Evolutionary conservation across 108 stramenopile species (phyloP), one percentile per base, ranked within the genome.

Genomic region (Asterionellopsis glacialis): DNA sequence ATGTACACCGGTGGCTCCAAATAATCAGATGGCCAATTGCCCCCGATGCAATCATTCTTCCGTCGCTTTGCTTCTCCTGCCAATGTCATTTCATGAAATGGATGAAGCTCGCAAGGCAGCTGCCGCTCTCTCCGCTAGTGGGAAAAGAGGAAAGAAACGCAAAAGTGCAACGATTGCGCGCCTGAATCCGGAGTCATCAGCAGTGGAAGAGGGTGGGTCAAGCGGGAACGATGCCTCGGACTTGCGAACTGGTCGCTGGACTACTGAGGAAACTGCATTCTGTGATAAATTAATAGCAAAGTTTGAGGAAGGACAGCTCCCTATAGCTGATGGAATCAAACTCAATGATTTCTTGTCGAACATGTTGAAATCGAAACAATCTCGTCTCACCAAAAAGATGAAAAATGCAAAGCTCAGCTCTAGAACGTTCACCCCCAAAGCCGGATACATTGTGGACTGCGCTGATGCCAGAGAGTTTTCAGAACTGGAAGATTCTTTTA

Each of bases 311-410:
- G 91, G 91, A 11, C 70, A 80, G 27, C 69, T 93, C 9, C 88
- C 91, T 21, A 57, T 93, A 7, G 57, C 72, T 7, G 82, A 89
- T 9, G 83, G 83, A 13, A 61, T 87, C 25, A 93, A 93, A 60
- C 71, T 93, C 41, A 93, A 93, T 33, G 91, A 93, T 27, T 93
- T 93, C 53, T 43, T 93, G 2, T 67, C 61, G 0, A 73, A 68
- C 62, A 93, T 93, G 91, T 69, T 93, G 27, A 89, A 90, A 68
- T 81, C 80, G 19, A 93, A 93, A 60, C 91, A 93, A 57, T 77
- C 75, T 40, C 83, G 91, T 52, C 74, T 93, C 3, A 93, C 91
- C 15, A 93, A 93, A 63, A 93, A 93, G 48, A 93, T 93, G 91
- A 93, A 93, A 69, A 93, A 93, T 62, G 91, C 91, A 22, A 84